Conservation (phyloP, 352 stramenopile genomes). For the Globisporangium heterothallicum region DNA sequence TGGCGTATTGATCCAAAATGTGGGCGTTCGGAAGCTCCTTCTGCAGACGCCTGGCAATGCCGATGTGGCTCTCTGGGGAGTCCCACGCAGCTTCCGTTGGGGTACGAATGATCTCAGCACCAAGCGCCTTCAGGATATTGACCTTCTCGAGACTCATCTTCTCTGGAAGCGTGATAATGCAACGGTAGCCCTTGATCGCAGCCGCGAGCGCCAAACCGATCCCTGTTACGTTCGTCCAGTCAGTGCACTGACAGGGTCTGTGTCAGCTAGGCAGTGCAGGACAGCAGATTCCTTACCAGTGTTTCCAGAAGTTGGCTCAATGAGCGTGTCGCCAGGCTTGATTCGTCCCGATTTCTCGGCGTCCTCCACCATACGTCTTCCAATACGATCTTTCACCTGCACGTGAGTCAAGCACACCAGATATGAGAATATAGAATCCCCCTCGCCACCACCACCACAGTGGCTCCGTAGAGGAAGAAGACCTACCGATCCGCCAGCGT, state of each 20-base stretch:
- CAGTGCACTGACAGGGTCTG: background rate
- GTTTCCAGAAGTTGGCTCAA: slow-evolving; percentile 96
- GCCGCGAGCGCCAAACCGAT: slow-evolving; percentile 97
- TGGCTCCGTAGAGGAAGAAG: background rate
- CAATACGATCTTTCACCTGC: slow-evolving; percentile 82
- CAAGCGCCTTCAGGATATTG: slow-evolving; percentile 94
- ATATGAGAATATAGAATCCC: too few relatives aligned
- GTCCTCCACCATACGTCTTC: slow-evolving; percentile 84
- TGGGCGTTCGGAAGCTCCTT: slow-evolving; percentile 93
- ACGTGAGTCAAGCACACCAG: background rate
- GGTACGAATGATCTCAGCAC: slow-evolving; percentile 95
- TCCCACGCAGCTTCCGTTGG: slow-evolving; percentile 94
- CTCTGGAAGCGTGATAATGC: slow-evolving; percentile 91
- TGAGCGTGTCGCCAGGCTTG: slow-evolving; percentile 89
- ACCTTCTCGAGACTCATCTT: slow-evolving; percentile 98
- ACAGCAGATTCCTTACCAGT: slow-evolving; percentile 36
- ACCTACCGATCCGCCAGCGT: slow-evolving; percentile 75
- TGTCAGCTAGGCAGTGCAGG: background rate
- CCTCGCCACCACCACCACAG: too few relatives aligned
- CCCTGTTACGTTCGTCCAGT: slow-evolving; percentile 17
- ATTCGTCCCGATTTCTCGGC: slow-evolving; percentile 85
- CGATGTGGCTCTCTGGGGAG: slow-evolving; percentile 94
- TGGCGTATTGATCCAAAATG: slow-evolving; percentile 97
- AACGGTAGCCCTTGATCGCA: slow-evolving; percentile 95
- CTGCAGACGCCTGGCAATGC: slow-evolving; percentile 90